Evolutionary conservation across 2,329 filamentous ascomycete genomes (phyloP).

Genomic region (Ceratocystiopsis minuta): DNA sequence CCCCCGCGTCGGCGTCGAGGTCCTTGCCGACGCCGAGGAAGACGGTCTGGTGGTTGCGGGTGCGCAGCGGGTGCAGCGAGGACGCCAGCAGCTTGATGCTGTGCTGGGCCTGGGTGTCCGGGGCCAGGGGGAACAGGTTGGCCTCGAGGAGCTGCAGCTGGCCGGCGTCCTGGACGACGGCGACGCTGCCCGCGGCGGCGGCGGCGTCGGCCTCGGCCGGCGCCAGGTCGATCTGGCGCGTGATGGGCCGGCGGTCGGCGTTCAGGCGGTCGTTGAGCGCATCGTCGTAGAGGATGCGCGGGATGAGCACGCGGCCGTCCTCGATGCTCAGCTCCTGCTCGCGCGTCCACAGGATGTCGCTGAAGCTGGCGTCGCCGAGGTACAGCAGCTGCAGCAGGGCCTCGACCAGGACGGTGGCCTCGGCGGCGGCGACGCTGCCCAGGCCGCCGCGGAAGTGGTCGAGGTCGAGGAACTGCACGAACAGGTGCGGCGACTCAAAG

Average conservation of each 20-base stretch:
- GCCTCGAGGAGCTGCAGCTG: constrained; percentile 2
- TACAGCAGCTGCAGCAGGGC: constrained; percentile 7
- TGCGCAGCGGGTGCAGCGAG: constrained; percentile 4
- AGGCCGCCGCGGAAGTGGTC: constrained; percentile 3
- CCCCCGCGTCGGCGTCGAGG: neutral
- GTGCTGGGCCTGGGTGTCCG: neutral
- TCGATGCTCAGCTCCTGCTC: constrained; percentile 12
- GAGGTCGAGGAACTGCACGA: constrained; percentile 11
- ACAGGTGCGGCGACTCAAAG: constrained; percentile 10
- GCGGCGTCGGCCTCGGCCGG: neutral
- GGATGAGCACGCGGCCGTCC: constrained; percentile 12
- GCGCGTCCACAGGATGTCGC: constrained; percentile 4
- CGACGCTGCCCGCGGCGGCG: neutral
- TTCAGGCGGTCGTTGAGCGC: constrained; percentile 10
- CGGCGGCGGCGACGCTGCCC: neutral
- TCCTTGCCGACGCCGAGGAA: constrained; percentile 1
- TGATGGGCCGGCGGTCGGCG: constrained; percentile 7
- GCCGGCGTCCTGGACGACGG: constrained; percentile 2
- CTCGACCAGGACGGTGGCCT: constrained; percentile 4
- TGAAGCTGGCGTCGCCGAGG: constrained; percentile 3
- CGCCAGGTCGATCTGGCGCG: constrained; percentile 1
- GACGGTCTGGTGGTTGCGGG: constrained; percentile 1
- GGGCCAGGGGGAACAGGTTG: neutral
- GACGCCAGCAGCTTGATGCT: constrained; percentile 2
- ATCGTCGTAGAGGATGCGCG: constrained; percentile 10